Evolutionary conservation across 768 basidiomycete species (phyloP), one percentile per base, ranked within the genome.

Genomic region (Termitomyces sp.): DNA sequence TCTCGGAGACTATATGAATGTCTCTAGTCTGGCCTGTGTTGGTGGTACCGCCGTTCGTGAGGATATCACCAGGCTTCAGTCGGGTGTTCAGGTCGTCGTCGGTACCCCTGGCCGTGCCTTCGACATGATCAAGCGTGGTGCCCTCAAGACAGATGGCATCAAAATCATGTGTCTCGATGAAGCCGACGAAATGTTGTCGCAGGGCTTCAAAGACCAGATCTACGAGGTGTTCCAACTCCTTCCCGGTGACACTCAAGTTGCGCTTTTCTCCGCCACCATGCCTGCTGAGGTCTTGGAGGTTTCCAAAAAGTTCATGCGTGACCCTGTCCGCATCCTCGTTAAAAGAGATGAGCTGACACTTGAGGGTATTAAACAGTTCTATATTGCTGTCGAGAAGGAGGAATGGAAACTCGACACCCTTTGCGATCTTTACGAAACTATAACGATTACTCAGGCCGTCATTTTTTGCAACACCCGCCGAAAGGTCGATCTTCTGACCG

Each of bases 321-420:
- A 96, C 62, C 93, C 93, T 51, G 85, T 98, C 71, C 79, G 94
- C 52, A 98, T 99, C 69, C 87, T 98, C 62, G 96, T 99, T 76
- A 99, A 99, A 86, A 81, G 90, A 61, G 96, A 98, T 69, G 96
- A 99, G 74, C 73, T 98, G 71, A 98, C 96, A 30, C 87, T 99
- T 53, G 96, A 99, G 73, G 96, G 94, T 88, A 97, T 97, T 82
- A 93, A 94, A 77, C 94, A 97, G 71, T 97, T 96, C 77, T 98
- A 95, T 75, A 95, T 98, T 65, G 96, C 96, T 48, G 96, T 98
- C 57, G 96, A 98, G 75, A 98, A 98, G 80, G 96, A 98, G 76
- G 96, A 98, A 65, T 99, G 95, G 96, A 98, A 98, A 74, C 78
- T 98, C 57, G 96, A 99, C 76, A 99, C 96, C 44, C 86, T 99